Evolutionary conservation across 2,329 filamentous ascomycete species (phyloP), one percentile per base, ranked within the genome.

Genomic region (Fusarium burgessii): DNA sequence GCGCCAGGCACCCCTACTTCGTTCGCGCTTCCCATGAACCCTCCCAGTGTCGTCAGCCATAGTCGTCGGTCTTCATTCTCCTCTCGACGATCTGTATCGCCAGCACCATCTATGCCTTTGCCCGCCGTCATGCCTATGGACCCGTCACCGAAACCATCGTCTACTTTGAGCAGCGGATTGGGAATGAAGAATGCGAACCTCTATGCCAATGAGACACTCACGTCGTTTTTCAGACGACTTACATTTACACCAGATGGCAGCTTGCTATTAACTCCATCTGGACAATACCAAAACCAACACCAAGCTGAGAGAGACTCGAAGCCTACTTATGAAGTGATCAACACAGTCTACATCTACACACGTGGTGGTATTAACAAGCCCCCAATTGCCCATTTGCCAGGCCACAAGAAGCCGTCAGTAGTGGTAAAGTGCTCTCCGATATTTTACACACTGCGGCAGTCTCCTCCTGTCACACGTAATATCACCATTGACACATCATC

Each of bases 331-430:
- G 95, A 99, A 73, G 88, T 98, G 55, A 94, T 93, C 75, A 99
- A 99, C 78, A 99, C 96, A 0, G 97, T 99, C 25, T 99, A 99
- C 81, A 96, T 99, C 58, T 99, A 99, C 81, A 98, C 95, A 0
- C 88, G 96, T 75, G 96, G 95, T 33, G 96, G 96, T 27, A 94
- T 99, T 77, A 98, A 98, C 83, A 98, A 97, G 79, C 94, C 96
- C 3, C 96, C 96, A 5, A 92, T 98, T 62, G 94, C 95, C 10
- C 96, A 98, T 81, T 87, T 99, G 10, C 96, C 96, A 0, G 96
- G 96, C 3, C 95, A 98, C 82, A 99, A 98, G 85, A 99, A 99
- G 81, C 96, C 96, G 0, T 98, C 96, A 0, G 93, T 99, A 14
- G 96, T 95, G 3, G 93, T 99, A 65, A 93, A 93, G 77, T 99